Percentiles rank a stretch among this genome's conserved stretches.
Conservation (phyloP, 1,284 basidiomycete species). For the Ustanciosporium gigantosporum region DNA sequence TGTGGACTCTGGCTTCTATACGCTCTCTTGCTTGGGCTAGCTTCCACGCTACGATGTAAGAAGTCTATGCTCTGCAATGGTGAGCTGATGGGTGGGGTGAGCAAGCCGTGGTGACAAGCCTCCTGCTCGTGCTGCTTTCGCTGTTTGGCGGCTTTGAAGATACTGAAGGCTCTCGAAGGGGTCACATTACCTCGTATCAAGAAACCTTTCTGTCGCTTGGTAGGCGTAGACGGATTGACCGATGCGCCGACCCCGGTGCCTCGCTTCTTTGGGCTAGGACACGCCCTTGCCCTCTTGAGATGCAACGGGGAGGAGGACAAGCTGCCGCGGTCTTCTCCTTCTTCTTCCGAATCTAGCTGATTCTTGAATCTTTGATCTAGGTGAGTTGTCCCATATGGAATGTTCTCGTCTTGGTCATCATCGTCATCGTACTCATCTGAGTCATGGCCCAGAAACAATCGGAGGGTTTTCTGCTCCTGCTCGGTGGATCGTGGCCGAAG, state of each 20-base stretch:
- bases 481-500: conserved; percentile 5
- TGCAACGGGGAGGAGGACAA: neutral
- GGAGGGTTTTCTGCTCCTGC: conserved; percentile 24
- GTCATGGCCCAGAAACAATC: conserved; percentile 27
- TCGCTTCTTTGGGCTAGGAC: neutral
- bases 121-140: conserved; percentile 9
- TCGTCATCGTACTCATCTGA: conserved; percentile 14
- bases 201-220: conserved; percentile 26
- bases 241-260: neutral
- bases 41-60: neutral
- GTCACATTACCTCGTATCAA: conserved; percentile 47
- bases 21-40: conserved; percentile 1
- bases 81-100: conserved; percentile 31
- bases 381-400: neutral
- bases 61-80: conserved; percentile 23
- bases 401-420: conserved; percentile 1
- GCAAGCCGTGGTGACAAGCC: conserved; percentile 19
- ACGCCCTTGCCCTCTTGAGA: too few relatives aligned
- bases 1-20: neutral
- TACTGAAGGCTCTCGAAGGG: conserved; percentile 38
- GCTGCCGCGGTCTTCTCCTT: neutral
- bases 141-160: conserved; percentile 28
- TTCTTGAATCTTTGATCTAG: too few relatives aligned
- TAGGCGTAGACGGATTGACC: conserved; percentile 19
- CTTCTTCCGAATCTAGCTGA: neutral